These are phyloP conservation scores for Casuarina cunninghamiana DNA, from an alignment of 306 rosid species.

Conservation along the genomic window DNA sequence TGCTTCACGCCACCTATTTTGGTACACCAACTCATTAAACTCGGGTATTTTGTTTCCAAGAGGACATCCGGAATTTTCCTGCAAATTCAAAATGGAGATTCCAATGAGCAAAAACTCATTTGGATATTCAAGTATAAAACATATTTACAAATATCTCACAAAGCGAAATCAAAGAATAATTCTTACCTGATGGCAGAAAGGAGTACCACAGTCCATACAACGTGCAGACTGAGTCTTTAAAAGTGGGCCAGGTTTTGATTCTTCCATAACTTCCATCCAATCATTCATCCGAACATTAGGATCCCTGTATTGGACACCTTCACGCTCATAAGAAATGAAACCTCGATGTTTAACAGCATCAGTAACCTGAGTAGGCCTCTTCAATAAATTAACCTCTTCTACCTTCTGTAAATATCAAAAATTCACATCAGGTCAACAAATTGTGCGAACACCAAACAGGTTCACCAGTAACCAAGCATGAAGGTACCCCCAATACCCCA, in stretches of 20 bases:
- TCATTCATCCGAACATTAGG: conserved; percentile 81
- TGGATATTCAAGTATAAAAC: too few species aligned
- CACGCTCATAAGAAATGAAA: conserved; percentile 91
- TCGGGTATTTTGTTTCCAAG: conserved; percentile 98
- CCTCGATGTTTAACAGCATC: conserved; percentile 90
- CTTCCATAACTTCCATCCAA: conserved; percentile 95
- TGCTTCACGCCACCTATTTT: conserved; percentile 97
- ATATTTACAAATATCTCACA: background rate
- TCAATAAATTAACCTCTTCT: conserved; percentile 45
- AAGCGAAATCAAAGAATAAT: background rate
- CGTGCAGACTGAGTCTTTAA: conserved; percentile 95
- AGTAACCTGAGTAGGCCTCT: conserved; percentile 69
- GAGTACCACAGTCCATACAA: conserved; percentile 99
- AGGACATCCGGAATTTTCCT: conserved; percentile 98
- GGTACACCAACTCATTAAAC: conserved; percentile 91
- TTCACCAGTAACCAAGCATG: background rate
- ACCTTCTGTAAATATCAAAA: conserved; percentile 27
- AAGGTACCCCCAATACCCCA: background rate
- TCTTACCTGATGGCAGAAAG: conserved; percentile 95
- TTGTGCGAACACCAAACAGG: background rate
- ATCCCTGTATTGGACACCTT: conserved; percentile 90
- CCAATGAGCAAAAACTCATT: background rate
- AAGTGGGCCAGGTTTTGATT: conserved; percentile 90
- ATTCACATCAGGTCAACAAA: conserved; percentile 5
- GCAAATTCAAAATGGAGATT: conserved; percentile 26